Evolutionary conservation across 805 yeast genomes (phyloP).

Genomic region (Saccharomycopsis synnaedendra): DNA sequence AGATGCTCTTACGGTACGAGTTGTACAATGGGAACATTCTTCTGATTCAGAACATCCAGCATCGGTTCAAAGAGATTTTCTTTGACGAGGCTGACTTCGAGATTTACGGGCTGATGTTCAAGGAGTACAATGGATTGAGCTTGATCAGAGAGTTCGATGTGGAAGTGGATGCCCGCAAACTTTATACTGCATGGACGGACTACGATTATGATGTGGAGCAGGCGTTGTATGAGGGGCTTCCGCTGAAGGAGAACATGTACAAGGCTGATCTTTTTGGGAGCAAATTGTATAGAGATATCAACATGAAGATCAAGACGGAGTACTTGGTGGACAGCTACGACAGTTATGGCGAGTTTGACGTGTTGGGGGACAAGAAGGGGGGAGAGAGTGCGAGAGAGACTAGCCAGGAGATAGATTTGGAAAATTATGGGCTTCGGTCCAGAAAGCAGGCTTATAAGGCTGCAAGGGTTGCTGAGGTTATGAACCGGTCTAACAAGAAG

Average conservation of each 20-base stretch:
- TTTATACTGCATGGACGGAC: constrained; percentile 2
- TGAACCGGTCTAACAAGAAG: not conserved
- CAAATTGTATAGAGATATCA: not conserved
- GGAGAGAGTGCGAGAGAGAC: not conserved
- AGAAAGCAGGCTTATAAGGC: not conserved
- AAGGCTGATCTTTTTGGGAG: not conserved
- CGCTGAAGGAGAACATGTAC: not conserved
- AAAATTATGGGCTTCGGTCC: constrained; percentile 5
- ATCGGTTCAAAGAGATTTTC: constrained; percentile 52
- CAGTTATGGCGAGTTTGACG: constrained; percentile 1
- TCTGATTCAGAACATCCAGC: constrained; percentile 55
- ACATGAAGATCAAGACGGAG: constrained; percentile 5
- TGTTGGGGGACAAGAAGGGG: not conserved
- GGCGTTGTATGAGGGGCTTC: not conserved
- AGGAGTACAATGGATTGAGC: constrained; percentile 18
- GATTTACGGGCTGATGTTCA: constrained; percentile 12
- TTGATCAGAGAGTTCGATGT: constrained; percentile 18
- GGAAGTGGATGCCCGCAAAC: constrained; percentile 4
- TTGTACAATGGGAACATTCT: constrained; percentile 57
- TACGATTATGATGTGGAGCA: constrained; percentile 5
- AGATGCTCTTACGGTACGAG: constrained; percentile 56
- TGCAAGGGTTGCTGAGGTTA: not conserved
- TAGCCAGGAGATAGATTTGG: not conserved
- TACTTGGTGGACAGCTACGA: constrained; percentile 5
- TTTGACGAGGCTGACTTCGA: constrained; percentile 35